phyloP scores from a whole-genome alignment of 371 early-diverging fungal genomes.

The Mucor mucedo region DNA sequence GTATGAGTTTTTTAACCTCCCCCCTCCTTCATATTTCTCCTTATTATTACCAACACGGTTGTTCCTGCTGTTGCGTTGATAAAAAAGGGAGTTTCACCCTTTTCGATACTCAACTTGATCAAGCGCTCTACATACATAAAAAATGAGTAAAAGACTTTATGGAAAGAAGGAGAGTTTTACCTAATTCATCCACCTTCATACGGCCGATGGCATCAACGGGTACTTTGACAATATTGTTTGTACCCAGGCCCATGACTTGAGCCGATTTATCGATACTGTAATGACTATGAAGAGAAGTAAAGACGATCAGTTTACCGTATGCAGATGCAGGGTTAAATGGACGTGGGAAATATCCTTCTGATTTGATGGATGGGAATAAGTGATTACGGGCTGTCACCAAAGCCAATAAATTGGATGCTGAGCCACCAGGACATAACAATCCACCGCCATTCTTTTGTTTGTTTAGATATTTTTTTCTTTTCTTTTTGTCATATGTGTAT shows the following conservation, averaged over 20 bases:
- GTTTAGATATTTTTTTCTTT: background rate
- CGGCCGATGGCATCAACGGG: conserved; percentile 68
- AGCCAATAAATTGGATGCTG: conserved; percentile 81
- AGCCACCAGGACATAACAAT: conserved; percentile 82
- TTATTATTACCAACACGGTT: conserved; percentile 69
- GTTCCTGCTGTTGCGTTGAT: conserved; percentile 89
- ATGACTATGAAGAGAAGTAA: conserved; percentile 79
- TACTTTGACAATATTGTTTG: conserved; percentile 70
- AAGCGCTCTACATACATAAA: conserved; percentile 43
- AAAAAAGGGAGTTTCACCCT: conserved; percentile 73
- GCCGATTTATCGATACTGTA: conserved; percentile 84
- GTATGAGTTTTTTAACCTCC: background rate
- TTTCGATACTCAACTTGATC: conserved; percentile 48
- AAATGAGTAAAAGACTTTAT: background rate
- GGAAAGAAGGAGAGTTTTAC: conserved; percentile 27
- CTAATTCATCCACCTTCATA: conserved; percentile 68
- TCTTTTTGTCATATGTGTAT: background rate
- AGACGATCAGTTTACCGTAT: conserved; percentile 67
- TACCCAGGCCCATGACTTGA: conserved; percentile 77
- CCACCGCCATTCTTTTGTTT: conserved; percentile 59
- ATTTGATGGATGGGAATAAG: conserved; percentile 69
- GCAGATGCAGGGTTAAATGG: conserved; percentile 39
- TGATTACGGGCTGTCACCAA: conserved; percentile 80
- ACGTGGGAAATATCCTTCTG: conserved; percentile 55
- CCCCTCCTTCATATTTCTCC: background rate